A percentile compares a stretch with the other conserved stretches of the same genome.
Conservation (phyloP, 495 filamentous ascomycete genomes). For the Annulohypoxylon bovei region DNA sequence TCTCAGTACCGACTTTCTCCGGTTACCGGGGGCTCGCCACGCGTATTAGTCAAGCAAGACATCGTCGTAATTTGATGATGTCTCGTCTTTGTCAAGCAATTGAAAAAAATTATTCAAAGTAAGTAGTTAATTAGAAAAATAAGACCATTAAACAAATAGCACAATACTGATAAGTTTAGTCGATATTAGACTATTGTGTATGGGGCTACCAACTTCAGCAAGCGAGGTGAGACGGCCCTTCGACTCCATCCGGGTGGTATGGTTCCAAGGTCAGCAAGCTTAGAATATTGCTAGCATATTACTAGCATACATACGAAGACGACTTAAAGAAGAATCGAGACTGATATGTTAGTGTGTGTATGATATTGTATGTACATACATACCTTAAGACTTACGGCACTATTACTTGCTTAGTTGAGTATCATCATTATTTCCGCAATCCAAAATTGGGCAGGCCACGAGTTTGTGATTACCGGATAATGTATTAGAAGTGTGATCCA, state of each 20-base stretch:
- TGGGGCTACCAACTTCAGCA: conserved; percentile 24
- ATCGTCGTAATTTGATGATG: not conserved
- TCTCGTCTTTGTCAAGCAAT: conserved; percentile 8
- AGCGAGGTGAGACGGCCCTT: conserved; percentile 46
- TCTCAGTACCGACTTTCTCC: not conserved
- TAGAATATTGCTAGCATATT: not conserved
- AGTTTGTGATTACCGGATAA: conserved; percentile 7
- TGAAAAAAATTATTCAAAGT: not conserved
- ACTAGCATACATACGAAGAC: too few species aligned
- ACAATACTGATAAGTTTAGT: conserved; percentile 24
- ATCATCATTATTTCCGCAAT: conserved; percentile 10
- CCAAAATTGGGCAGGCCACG: not conserved
- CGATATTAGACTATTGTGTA: conserved; percentile 11
- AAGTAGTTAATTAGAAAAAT: not conserved
- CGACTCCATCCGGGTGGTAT: conserved; percentile 36
- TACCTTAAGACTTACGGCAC: not conserved
- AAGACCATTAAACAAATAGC: not conserved
- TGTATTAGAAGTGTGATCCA: conserved; percentile 30
- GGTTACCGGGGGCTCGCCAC: conserved; percentile 1
- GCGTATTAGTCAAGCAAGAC: conserved; percentile 20
- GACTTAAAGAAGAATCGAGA: not conserved
- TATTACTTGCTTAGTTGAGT: not conserved
- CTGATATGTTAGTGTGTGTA: too few species aligned
- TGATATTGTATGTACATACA: not conserved
- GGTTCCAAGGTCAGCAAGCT: conserved; percentile 14